Percentiles rank a stretch among this genome's conserved stretches.
These are phyloP conservation scores for Diaporthe longicolla DNA, from an alignment of 2,329 filamentous ascomycete genomes.

Conservation along the genomic window DNA sequence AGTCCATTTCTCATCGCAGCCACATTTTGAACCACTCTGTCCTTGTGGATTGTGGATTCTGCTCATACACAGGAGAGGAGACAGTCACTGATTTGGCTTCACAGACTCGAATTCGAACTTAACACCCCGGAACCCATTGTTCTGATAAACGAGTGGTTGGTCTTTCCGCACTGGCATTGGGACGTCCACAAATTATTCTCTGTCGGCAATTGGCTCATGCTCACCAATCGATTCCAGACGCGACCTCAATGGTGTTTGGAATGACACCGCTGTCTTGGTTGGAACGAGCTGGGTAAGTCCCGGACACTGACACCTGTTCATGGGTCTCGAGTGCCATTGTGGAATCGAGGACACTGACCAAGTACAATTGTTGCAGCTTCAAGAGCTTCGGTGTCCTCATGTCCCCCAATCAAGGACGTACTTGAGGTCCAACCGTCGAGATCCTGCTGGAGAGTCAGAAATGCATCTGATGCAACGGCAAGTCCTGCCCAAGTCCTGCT, in stretches of 20 bases:
- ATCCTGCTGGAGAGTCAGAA: not conserved
- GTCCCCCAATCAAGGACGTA: not conserved
- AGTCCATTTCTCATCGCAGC: not conserved
- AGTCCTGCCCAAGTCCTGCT: not conserved
- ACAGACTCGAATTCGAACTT: not conserved
- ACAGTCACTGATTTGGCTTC: not conserved
- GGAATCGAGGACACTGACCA: not conserved
- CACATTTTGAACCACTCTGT: not conserved
- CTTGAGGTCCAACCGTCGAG: not conserved
- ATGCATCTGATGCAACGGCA: not conserved
- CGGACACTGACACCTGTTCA: not conserved
- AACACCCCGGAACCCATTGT: not conserved
- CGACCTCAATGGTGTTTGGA: not conserved
- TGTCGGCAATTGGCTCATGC: not conserved
- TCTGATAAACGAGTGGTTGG: too few species aligned
- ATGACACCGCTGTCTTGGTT: not conserved
- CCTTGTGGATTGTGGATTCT: not conserved
- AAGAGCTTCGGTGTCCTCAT: too few species aligned
- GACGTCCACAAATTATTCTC: not conserved
- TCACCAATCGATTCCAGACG: not conserved
- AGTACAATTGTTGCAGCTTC: not conserved
- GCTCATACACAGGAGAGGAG: too few species aligned
- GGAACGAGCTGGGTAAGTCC: not conserved
- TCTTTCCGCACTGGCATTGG: not conserved
- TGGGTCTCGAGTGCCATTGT: too few species aligned